Evolutionary conservation across 225 moss, liverwort and hornwort species (phyloP), one percentile per base, ranked within the genome.

Genomic region (Thuidium tamariscinum): DNA sequence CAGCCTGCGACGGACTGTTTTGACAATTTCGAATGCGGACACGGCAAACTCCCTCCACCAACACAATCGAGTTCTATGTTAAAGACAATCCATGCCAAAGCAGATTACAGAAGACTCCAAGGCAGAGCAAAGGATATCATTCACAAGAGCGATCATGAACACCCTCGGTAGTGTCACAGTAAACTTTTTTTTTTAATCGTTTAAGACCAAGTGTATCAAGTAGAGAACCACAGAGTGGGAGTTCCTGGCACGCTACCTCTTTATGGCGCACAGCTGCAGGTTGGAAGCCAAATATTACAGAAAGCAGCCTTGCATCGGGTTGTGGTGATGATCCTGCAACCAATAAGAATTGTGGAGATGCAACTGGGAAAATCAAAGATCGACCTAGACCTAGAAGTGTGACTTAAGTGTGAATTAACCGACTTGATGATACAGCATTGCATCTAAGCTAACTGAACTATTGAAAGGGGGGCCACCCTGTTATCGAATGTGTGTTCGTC

Each of bases 401-500:
- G 26, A 89, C 73, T 89, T 89, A 89, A 85, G 55, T 69, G 59
- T 67, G 81, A 76, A 6, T 67, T 41, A 37, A 22, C 83, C 49
- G 44, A 76, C 59, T 71, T 83, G 87, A 89, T 81, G 44, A 84
- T 88, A 89, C 67, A 37, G 22, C 92, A 92, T n/a, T n/a, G 79
- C 63, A 63, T 8, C 63, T 87, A 87, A 81, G 55, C 21, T 36
- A 67, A 21, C 67, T 67, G 67, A 21, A 67, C 37, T 37, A 37
- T 67, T 67, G 22, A 37, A 67, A 37, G 21, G 67, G 37, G 34
- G 72, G 67, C 27, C 20, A 44, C 29, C 27, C 32, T 75, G 72
- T 91, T 93, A 98, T 61, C 97, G 95, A 44, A 44, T 44, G 44
- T 44, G 44, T 9, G 44, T 44, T 44, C 44, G 44, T 44, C 44